Evolutionary conservation across 345 rosid species (phyloP).

Genomic region (Citrus mangshanensis): DNA sequence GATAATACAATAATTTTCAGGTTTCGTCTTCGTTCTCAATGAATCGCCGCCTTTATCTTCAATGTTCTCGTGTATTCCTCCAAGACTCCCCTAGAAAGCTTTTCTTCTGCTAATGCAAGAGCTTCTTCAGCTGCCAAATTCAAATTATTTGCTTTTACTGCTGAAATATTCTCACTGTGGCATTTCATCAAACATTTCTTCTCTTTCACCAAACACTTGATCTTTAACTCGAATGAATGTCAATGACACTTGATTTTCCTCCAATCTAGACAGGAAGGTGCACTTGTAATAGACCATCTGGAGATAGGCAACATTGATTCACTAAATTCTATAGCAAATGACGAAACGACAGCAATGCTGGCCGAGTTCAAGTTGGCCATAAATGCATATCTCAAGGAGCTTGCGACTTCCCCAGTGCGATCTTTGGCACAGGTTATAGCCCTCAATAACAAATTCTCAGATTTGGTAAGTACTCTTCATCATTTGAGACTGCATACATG

Average conservation of each 20-base stretch:
- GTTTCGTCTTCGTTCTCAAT: too few relatives aligned
- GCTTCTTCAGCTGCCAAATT: neutral
- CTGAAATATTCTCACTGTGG: neutral
- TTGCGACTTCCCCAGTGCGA: constrained; percentile 44
- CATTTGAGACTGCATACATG: neutral
- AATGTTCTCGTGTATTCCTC: too few relatives aligned
- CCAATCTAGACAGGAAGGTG: constrained; percentile 30
- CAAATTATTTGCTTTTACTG: neutral
- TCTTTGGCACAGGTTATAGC: constrained; percentile 58
- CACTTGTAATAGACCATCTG: constrained; percentile 26
- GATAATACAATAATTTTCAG: too few relatives aligned
- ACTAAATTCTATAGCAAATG: neutral
- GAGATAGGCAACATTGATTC: constrained; percentile 10
- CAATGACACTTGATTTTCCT: neutral
- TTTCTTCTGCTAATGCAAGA: too few relatives aligned
- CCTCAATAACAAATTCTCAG: constrained; percentile 39
- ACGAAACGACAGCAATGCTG: constrained; percentile 11
- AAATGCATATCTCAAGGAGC: constrained; percentile 42
- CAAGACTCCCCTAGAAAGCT: too few relatives aligned
- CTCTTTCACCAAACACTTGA: neutral
- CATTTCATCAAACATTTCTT: neutral
- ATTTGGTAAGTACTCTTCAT: constrained; percentile 27
- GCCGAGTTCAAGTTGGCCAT: constrained; percentile 60
- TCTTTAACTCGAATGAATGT: neutral
- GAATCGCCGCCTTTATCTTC: too few relatives aligned